These are phyloP conservation scores for Alnus glutinosa DNA, from an alignment of 306 rosid species.

Conservation along the genomic window DNA sequence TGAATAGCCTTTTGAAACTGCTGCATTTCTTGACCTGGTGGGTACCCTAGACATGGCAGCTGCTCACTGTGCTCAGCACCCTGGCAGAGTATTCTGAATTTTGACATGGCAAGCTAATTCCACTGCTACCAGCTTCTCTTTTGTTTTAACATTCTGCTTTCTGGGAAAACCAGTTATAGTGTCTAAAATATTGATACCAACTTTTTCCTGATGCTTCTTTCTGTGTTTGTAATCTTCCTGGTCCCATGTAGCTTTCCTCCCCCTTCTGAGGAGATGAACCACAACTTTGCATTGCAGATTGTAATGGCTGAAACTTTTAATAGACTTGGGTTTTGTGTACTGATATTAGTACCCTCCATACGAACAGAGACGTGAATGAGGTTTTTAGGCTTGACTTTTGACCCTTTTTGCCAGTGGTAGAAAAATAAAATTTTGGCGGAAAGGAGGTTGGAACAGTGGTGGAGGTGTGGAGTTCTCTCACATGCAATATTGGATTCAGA, in stretches of 20 bases:
- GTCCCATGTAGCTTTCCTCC: neutral
- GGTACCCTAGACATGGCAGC: neutral
- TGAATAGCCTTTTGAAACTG: neutral
- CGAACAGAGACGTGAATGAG: neutral
- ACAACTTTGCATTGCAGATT: neutral
- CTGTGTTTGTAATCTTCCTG: neutral
- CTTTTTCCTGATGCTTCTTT: neutral
- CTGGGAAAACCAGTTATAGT: too few species aligned
- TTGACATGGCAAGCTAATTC: neutral
- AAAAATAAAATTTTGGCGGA: neutral
- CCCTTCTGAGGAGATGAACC: neutral
- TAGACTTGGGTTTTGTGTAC: neutral
- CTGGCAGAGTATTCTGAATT: slow-evolving; percentile 1
- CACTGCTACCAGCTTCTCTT: neutral
- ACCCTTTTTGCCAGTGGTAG: neutral
- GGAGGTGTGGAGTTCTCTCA: neutral
- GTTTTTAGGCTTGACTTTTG: neutral
- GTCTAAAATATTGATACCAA: too few species aligned
- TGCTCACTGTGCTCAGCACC: neutral
- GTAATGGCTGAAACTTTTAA: neutral
- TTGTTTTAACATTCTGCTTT: neutral
- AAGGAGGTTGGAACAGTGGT: neutral
- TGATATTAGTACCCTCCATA: neutral
- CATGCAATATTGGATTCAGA: neutral
- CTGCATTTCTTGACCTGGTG: neutral